phyloP scores from a whole-genome alignment of 768 basidiomycete species.

The Mycena polygramma region DNA sequence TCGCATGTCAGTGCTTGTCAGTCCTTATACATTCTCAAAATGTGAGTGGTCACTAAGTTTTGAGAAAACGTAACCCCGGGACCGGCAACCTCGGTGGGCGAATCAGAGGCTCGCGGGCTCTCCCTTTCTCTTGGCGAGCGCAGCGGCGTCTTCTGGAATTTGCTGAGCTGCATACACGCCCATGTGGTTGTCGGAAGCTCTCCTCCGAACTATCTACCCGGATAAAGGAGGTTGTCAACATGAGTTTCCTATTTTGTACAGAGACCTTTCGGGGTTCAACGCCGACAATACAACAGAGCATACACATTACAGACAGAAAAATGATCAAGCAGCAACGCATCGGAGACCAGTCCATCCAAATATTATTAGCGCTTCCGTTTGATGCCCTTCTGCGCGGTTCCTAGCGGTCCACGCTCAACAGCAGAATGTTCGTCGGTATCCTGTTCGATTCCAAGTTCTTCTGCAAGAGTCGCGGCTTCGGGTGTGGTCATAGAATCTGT shows the following conservation, averaged over 20 bases:
- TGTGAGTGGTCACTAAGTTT: constrained; percentile 22
- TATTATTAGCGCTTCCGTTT: constrained; percentile 65
- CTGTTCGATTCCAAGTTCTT: constrained; percentile 85
- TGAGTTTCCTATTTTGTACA: constrained; percentile 14
- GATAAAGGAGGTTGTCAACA: background rate
- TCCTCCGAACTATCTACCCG: too few relatives aligned
- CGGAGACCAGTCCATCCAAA: constrained; percentile 1
- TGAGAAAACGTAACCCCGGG: constrained; percentile 6
- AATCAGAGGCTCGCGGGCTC: background rate
- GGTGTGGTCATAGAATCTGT: constrained; percentile 77
- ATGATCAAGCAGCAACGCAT: constrained; percentile 16
- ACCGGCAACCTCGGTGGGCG: background rate
- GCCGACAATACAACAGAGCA: constrained; percentile 15
- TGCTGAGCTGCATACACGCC: background rate
- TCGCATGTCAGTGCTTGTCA: constrained; percentile 11
- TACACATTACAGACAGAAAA: constrained; percentile 20
- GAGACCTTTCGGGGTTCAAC: constrained; percentile 5
- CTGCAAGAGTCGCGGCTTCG: constrained; percentile 73
- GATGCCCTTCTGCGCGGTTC: constrained; percentile 53
- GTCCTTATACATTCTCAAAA: background rate
- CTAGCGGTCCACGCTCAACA: constrained; percentile 76
- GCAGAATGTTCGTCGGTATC: constrained; percentile 79
- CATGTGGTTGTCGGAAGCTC: constrained; percentile 7
- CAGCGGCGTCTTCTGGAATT: constrained; percentile 10
- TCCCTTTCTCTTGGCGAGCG: background rate